phyloP scores from a whole-genome alignment of 345 rosid genomes.

The Tarenaya hassleriana region DNA sequence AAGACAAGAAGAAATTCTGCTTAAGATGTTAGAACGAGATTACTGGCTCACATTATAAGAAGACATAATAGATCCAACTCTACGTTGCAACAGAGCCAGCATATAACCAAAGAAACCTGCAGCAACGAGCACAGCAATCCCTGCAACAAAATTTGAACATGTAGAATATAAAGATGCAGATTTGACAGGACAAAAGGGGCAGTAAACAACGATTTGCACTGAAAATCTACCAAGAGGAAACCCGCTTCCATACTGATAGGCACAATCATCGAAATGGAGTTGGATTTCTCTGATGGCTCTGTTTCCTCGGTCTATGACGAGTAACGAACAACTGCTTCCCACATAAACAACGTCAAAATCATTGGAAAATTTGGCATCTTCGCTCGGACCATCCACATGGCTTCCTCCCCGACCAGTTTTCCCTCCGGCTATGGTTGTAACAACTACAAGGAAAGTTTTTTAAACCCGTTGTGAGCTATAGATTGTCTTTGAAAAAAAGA shows the following conservation, averaged over 20 bases:
- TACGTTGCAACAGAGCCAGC: conserved; percentile 84
- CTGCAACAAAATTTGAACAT: conserved; percentile 32
- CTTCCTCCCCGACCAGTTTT: conserved; percentile 70
- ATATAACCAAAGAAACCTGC: conserved; percentile 96
- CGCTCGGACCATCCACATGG: conserved; percentile 96
- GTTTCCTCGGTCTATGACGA: conserved; percentile 93
- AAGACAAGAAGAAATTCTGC: background rate
- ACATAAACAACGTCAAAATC: conserved; percentile 93
- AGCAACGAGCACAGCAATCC: conserved; percentile 85
- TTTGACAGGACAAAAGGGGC: background rate
- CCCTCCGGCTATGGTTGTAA: conserved; percentile 98
- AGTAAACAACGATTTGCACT: background rate
- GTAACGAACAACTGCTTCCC: conserved; percentile 96
- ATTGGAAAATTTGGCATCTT: conserved; percentile 90
- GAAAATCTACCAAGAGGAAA: conserved; percentile 72
- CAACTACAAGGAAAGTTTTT: conserved; percentile 42
- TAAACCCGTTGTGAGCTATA: conserved; percentile 18
- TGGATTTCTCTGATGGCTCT: conserved; percentile 93
- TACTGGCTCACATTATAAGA: conserved; percentile 51
- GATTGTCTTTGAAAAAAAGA: too few species aligned
- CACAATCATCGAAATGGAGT: conserved; percentile 96
- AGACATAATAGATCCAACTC: conserved; percentile 64
- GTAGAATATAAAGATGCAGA: background rate
- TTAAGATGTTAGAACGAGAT: background rate
- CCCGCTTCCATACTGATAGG: conserved; percentile 90